These are phyloP conservation scores for Prunella vulgaris DNA, from an alignment of 257 asterid genomes.

Conservation along the genomic window DNA sequence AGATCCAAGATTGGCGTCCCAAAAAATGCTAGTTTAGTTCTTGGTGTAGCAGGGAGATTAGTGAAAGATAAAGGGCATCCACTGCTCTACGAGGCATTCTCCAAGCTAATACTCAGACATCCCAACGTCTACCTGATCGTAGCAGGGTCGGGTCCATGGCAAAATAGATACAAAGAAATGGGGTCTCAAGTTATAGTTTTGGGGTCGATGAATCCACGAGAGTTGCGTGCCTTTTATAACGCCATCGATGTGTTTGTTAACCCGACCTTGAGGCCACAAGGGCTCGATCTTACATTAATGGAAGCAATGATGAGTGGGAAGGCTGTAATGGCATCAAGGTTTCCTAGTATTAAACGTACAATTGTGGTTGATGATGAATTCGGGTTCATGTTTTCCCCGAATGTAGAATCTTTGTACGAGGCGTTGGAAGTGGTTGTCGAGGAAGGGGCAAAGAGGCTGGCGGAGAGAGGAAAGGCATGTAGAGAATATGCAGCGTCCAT, in stretches of 20 bases:
- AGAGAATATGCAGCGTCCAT: slow-evolving; percentile 61
- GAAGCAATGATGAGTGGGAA: slow-evolving; percentile 97
- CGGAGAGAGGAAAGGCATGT: slow-evolving; percentile 75
- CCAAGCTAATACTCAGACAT: slow-evolving; percentile 42
- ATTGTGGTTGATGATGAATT: slow-evolving; percentile 65
- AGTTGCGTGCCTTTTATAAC: slow-evolving; percentile 58
- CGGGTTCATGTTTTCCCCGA: slow-evolving; percentile 87
- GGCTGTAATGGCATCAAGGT: slow-evolving; percentile 87
- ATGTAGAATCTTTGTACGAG: slow-evolving; percentile 60
- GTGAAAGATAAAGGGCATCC: slow-evolving; percentile 97
- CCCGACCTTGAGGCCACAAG: slow-evolving; percentile 94
- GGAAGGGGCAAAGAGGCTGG: slow-evolving; percentile 62
- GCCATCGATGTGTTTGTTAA: slow-evolving; percentile 79
- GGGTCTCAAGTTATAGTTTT: slow-evolving; percentile 61
- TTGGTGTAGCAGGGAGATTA: slow-evolving; percentile 85
- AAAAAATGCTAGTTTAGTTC: slow-evolving; percentile 56
- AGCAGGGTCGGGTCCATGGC: slow-evolving; percentile 97
- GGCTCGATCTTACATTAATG: slow-evolving; percentile 86
- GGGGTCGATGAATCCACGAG: slow-evolving; percentile 66
- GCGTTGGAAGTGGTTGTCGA: slow-evolving; percentile 54
- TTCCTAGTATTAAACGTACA: slow-evolving; percentile 88
- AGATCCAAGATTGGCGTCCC: slow-evolving; percentile 65
- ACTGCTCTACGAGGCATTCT: slow-evolving; percentile 66
- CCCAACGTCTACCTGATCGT: slow-evolving; percentile 58
- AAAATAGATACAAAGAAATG: slow-evolving; percentile 56